Evolutionary conservation across 495 filamentous ascomycete species (phyloP).

Genomic region (Tuber indicum): DNA sequence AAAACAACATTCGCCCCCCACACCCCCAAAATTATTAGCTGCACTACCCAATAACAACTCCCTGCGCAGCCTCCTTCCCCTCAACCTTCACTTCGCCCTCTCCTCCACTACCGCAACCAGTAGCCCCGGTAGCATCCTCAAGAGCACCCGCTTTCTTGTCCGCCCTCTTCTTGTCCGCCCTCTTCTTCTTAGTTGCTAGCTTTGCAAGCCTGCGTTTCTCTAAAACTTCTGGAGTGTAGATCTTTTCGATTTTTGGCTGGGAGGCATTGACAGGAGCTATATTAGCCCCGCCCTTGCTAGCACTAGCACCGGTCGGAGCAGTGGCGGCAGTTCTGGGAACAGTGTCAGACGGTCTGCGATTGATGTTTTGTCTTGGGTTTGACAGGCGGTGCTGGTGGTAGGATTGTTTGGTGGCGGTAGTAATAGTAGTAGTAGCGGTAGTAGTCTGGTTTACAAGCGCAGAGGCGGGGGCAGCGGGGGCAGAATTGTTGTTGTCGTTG

Average conservation of each 20-base stretch:
- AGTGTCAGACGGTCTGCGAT: not conserved
- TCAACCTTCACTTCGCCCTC: not conserved
- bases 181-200: not conserved
- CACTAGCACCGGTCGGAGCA: not conserved
- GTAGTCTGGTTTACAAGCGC: not conserved
- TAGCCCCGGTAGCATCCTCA: not conserved
- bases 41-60: not conserved
- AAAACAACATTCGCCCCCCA: not conserved
- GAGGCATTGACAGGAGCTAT: not conserved
- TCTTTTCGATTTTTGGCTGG: not conserved
- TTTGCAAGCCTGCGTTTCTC: not conserved
- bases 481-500: not conserved
- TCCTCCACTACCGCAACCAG: not conserved
- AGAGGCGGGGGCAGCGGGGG: not conserved
- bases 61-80: not conserved
- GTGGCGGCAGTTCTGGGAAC: not conserved
- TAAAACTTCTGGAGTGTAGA: not conserved
- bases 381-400: not conserved
- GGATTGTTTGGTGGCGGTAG: not conserved
- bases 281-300: not conserved
- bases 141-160: not conserved
- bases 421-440: rapidly evolving
- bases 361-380: not conserved
- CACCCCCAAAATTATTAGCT: not conserved
- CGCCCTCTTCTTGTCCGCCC: not conserved